Evolutionary conservation across 257 asterid genomes (phyloP), one percentile per base, ranked within the genome.

Genomic region (Mitragyna speciosa): DNA sequence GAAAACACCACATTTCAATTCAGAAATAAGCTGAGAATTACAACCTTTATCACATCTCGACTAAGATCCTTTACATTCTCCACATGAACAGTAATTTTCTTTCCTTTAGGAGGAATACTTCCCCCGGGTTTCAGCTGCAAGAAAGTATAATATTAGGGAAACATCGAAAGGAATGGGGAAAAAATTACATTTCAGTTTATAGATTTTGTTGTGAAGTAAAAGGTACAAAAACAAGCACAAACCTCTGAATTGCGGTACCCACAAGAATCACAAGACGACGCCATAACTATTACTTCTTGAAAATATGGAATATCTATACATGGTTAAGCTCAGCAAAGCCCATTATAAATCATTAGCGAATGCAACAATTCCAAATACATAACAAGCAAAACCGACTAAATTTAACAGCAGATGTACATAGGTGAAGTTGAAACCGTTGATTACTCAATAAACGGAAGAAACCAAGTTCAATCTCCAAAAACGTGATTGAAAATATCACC

Each of bases 161-260:
- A 65, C 12, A 47, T 61, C 70, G 2, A 49, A 75, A 49, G 66
- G 54, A 75, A 43, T 45, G 68, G 73, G 68, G 73, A 51, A 78
- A 41, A 51, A 26, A 20, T 48, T 31, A 61, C 45, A 39, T 22
- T n/a, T 54, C 63, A 47, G 22, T 70, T 51, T 63, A 64, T 39
- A 51, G 59, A 2, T 19, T 52, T 71, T 70, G 65, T 26, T 56
- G 54, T 39, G n/a, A 75, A 12, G n/a, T 41, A 52, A 45, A 68
- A 63, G 47, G 80, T 24, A 20, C 14, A 41, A 47, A 16, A 77
- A 17, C 4, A 30, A 65, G 22, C 30, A 77, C 88, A 43, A 81
- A 93, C 99, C 97, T 96, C 99, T 20, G 98, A 91, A 84, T 85
- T 96, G 33, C 98, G 94, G 80, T 94, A 96, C 75, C 99, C 98